These are phyloP conservation scores for Stenogyne calaminthoides DNA, from an alignment of 305 asterid species.

Conservation along the genomic window DNA sequence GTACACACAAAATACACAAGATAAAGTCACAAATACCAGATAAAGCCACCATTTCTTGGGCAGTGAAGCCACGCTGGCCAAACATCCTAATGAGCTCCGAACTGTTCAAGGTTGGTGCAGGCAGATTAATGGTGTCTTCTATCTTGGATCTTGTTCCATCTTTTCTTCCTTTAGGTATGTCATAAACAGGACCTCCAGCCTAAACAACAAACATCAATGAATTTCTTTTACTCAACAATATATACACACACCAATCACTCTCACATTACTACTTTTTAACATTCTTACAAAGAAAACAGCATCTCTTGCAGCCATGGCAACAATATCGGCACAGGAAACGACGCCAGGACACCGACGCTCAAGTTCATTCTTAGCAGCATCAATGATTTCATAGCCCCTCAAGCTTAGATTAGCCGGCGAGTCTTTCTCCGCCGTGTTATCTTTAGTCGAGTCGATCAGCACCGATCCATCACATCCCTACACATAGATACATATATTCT, in stretches of 20 bases:
- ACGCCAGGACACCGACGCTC: conserved; percentile 82
- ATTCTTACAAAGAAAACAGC: conserved; percentile 84
- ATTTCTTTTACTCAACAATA: neutral
- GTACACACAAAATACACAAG: no score
- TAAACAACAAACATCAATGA: conserved; percentile 14
- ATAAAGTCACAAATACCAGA: conserved; percentile 47
- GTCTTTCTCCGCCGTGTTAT: conserved; percentile 84
- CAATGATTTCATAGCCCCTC: conserved; percentile 77
- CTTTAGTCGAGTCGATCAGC: conserved; percentile 71
- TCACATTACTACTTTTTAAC: no score
- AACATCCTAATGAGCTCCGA: conserved; percentile 70
- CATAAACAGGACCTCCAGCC: conserved; percentile 90
- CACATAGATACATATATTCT: neutral
- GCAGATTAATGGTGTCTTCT: conserved; percentile 76
- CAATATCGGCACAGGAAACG: conserved; percentile 90
- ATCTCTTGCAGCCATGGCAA: conserved; percentile 88
- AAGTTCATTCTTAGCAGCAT: conserved; percentile 61
- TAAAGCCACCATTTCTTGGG: conserved; percentile 88
- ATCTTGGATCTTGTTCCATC: conserved; percentile 83
- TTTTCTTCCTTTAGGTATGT: conserved; percentile 78
- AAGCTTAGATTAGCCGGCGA: conserved; percentile 90
- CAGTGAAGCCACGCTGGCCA: conserved; percentile 71
- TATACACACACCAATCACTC: no score
- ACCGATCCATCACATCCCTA: conserved; percentile 93
- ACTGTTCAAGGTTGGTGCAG: conserved; percentile 71